A percentile compares a stretch with the other conserved stretches of the same genome.
Conservation (phyloP, 2,329 filamentous ascomycete genomes). For the Emmonsiellopsis sp. region DNA sequence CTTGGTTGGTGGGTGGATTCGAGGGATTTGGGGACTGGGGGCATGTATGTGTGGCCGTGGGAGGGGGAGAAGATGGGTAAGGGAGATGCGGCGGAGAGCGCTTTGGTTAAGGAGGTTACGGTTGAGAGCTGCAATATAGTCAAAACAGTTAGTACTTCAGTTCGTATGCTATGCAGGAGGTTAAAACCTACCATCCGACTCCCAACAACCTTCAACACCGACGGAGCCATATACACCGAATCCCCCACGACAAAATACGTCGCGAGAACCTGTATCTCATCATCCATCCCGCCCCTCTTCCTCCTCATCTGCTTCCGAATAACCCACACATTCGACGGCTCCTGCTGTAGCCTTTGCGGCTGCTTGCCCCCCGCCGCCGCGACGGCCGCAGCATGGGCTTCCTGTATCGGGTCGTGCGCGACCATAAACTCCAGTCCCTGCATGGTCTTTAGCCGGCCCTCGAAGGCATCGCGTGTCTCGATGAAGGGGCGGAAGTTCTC, state of each 20-base stretch:
- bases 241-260: constrained; percentile 55
- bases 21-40: constrained; percentile 36
- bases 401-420: constrained; percentile 46
- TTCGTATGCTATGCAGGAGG: not conserved
- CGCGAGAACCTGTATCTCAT: constrained; percentile 45
- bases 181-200: constrained; percentile 41
- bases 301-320: constrained; percentile 50
- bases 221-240: constrained; percentile 54
- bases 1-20: constrained; percentile 26
- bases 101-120: constrained; percentile 46
- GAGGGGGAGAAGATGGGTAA: constrained; percentile 51
- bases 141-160: not conserved
- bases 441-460: constrained; percentile 45
- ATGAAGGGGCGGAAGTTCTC: constrained; percentile 42
- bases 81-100: constrained; percentile 45
- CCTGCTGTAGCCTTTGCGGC: constrained; percentile 24
- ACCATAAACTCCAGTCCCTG: constrained; percentile 53
- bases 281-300: constrained; percentile 34
- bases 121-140: constrained; percentile 40
- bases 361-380: constrained; percentile 10
- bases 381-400: constrained; percentile 26
- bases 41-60: constrained; percentile 51
- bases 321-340: constrained; percentile 48
- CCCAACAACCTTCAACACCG: constrained; percentile 49
- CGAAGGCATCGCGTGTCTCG: constrained; percentile 48